Percentiles rank a stretch among this genome's conserved stretches.
These are phyloP conservation scores for Trichoderma aggressivum DNA, from an alignment of 2,329 filamentous ascomycete genomes.

Conservation along the genomic window DNA sequence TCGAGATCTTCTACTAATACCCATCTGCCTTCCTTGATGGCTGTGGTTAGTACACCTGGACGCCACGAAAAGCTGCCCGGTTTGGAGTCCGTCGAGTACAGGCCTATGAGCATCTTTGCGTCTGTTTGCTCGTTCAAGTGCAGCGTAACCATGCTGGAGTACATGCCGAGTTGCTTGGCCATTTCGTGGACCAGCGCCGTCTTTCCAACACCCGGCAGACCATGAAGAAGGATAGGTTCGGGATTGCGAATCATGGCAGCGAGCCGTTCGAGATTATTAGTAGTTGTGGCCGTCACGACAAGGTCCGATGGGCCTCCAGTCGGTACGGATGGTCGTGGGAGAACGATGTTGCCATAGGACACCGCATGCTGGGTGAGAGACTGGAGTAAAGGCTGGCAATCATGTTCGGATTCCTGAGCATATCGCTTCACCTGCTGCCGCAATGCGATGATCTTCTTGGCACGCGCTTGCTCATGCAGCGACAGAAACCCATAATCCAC, in stretches of 20 bases:
- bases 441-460: conserved; percentile 43
- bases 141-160: conserved; percentile 81
- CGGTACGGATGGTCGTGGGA: conserved; percentile 59
- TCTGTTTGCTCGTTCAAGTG: conserved; percentile 98
- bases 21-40: conserved; percentile 92
- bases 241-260: conserved; percentile 63
- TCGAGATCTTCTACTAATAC: conserved; percentile 96
- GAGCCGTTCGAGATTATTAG: conserved; percentile 66
- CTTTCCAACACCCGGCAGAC: conserved; percentile 84
- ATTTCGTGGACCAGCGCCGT: conserved; percentile 81
- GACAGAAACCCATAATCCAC: conserved; percentile 77
- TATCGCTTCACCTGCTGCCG: conserved; percentile 37
- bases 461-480: conserved; percentile 55
- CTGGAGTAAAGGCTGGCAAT: conserved; percentile 29
- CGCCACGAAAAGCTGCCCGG: conserved; percentile 92
- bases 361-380: conserved; percentile 59
- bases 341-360: conserved; percentile 62
- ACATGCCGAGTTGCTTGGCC: conserved; percentile 74
- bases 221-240: conserved; percentile 76
- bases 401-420: conserved; percentile 11
- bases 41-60: conserved; percentile 87
- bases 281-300: conserved; percentile 70
- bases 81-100: conserved; percentile 85
- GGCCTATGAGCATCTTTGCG: conserved; percentile 89
- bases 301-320: conserved; percentile 48